Evolutionary conservation across 2,329 filamentous ascomycete species (phyloP).

Genomic region (Pseudogymnoascus sp.): DNA sequence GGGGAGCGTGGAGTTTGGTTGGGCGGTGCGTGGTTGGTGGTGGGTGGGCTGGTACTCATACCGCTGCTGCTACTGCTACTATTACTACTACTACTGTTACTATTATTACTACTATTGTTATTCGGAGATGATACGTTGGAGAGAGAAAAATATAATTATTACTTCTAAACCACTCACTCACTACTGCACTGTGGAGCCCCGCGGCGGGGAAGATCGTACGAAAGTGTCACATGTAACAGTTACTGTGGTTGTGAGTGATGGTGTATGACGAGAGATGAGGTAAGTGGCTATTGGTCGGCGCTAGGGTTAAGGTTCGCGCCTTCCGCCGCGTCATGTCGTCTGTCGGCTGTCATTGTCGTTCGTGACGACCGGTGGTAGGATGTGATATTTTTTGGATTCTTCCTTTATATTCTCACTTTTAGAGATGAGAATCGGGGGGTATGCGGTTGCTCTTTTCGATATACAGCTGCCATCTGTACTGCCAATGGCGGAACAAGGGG

Average conservation of each 20-base stretch:
- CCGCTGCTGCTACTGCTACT: background rate
- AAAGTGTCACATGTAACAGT: background rate
- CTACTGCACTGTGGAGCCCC: background rate
- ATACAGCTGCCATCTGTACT: background rate
- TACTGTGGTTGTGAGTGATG: background rate
- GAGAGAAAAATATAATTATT: constrained; percentile 1
- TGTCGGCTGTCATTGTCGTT: background rate
- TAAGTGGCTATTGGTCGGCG: background rate
- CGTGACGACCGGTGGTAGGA: background rate
- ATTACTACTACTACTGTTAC: background rate
- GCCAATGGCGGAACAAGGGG: background rate
- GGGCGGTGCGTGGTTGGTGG: background rate
- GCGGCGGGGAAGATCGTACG: background rate
- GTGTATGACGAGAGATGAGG: background rate
- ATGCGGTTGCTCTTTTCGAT: background rate
- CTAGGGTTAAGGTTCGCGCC: constrained; percentile 2
- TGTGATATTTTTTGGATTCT: background rate
- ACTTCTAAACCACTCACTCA: background rate
- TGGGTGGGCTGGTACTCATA: background rate
- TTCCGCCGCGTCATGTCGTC: background rate
- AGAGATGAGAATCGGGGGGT: background rate
- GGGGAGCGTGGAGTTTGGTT: background rate
- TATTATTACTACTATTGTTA: constrained; percentile 4
- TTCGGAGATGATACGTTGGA: background rate
- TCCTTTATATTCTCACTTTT: too few relatives aligned